These are phyloP conservation scores for Agrocybe pediades DNA, from an alignment of 768 basidiomycete species.

Conservation along the genomic window DNA sequence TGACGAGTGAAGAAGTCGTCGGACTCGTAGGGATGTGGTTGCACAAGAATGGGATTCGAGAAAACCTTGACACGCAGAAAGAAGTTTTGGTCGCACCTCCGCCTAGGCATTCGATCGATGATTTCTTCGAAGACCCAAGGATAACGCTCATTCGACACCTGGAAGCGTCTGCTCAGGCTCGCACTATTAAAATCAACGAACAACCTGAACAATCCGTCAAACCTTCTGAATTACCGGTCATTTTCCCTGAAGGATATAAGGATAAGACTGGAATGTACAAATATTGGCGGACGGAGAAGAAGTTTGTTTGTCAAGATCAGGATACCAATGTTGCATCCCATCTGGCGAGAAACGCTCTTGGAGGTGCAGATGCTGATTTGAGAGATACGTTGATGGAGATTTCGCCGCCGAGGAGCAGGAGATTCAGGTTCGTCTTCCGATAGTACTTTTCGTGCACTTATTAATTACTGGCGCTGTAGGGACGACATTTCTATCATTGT, in stretches of 20 bases:
- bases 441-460: neutral
- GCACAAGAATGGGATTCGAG: constrained; percentile 16
- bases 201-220: neutral
- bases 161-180: too few relatives aligned
- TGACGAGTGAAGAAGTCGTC: constrained; percentile 57
- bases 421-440: constrained; percentile 37
- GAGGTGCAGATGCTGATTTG: constrained; percentile 48
- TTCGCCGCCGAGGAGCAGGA: constrained; percentile 35
- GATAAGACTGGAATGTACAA: constrained; percentile 34
- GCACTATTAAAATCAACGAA: neutral
- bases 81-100: neutral
- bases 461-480: constrained; percentile 7
- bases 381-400: constrained; percentile 40
- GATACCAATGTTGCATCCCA: constrained; percentile 54
- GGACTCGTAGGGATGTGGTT: constrained; percentile 35
- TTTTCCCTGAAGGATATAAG: constrained; percentile 24
- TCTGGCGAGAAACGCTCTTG: constrained; percentile 54
- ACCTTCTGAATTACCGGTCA: constrained; percentile 34
- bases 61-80: constrained; percentile 2
- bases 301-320: constrained; percentile 30
- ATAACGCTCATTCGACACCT: too few relatives aligned
- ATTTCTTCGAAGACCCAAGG: neutral
- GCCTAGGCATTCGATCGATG: too few relatives aligned
- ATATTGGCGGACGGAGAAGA: constrained; percentile 39
- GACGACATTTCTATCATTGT: constrained; percentile 28